Conservation (phyloP, 768 basidiomycete genomes). For the Termitomyces sp. region DNA sequence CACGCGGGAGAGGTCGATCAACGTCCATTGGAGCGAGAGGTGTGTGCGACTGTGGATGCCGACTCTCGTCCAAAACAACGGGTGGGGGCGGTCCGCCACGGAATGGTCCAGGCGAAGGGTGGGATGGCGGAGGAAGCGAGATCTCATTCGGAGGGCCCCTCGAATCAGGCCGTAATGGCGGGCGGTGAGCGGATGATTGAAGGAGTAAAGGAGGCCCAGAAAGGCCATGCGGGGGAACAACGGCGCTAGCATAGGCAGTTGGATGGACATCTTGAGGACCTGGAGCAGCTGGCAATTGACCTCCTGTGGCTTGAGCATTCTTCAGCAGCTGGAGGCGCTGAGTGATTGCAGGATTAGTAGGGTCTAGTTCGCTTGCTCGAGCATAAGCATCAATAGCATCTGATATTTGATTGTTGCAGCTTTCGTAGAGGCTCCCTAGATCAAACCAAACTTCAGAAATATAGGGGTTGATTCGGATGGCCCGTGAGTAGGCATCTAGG, state of each 20-base stretch:
- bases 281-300: slow-evolving; percentile 78
- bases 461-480: slow-evolving; percentile 98
- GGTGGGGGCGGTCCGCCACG: slow-evolving; percentile 81
- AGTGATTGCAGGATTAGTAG: slow-evolving; percentile 74
- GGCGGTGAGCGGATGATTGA: slow-evolving; percentile 44
- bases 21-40: slow-evolving; percentile 79
- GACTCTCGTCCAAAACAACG: slow-evolving; percentile 68
- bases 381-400: slow-evolving; percentile 99
- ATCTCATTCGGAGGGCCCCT: slow-evolving; percentile 54
- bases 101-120: slow-evolving; percentile 69
- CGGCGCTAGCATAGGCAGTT: slow-evolving; percentile 82
- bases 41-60: slow-evolving; percentile 62
- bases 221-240: slow-evolving; percentile 65
- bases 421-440: slow-evolving; percentile 93
- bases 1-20: too few relatives aligned
- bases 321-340: slow-evolving; percentile 74
- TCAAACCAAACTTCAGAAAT: slow-evolving; percentile 97
- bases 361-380: slow-evolving; percentile 91
- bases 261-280: slow-evolving; percentile 95
- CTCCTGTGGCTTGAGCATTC: slow-evolving; percentile 72
- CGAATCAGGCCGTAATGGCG: slow-evolving; percentile 62
- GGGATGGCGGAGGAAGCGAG: slow-evolving; percentile 57
- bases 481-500: slow-evolving; percentile 96
- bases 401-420: slow-evolving; percentile 97
- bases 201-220: slow-evolving; percentile 63